These are phyloP conservation scores for Clarkia xantiana DNA, from an alignment of 345 rosid genomes.

Conservation along the genomic window DNA sequence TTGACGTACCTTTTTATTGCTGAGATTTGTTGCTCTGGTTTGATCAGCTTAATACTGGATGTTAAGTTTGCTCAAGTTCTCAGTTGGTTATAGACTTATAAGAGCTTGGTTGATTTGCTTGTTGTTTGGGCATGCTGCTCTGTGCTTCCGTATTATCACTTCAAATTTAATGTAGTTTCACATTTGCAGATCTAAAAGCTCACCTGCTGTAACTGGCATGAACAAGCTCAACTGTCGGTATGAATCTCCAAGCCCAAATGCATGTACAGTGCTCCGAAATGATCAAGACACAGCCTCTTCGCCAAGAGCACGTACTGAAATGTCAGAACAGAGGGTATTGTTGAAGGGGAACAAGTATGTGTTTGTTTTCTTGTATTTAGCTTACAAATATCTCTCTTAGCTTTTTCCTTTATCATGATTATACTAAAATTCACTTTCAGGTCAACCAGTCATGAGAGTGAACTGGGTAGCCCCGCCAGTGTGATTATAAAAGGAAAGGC, in stretches of 20 bases:
- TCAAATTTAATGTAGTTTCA: background rate
- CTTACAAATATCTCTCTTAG: background rate
- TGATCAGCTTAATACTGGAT: background rate
- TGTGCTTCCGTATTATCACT: background rate
- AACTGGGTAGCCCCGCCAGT: slow-evolving; percentile 37
- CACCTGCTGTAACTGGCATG: slow-evolving; percentile 40
- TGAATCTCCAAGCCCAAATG: slow-evolving; percentile 54
- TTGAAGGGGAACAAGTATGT: slow-evolving; percentile 63
- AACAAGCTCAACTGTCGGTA: slow-evolving; percentile 47
- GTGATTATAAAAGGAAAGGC: slow-evolving; percentile 45
- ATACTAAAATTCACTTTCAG: slow-evolving; percentile 17
- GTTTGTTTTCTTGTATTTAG: slow-evolving; percentile 7
- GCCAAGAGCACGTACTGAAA: slow-evolving; percentile 38
- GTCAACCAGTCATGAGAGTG: slow-evolving; percentile 43
- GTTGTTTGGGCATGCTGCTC: too few species aligned
- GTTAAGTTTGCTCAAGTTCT: background rate
- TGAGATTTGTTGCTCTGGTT: background rate
- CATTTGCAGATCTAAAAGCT: slow-evolving; percentile 53
- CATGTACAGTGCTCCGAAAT: slow-evolving; percentile 34
- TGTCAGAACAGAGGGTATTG: slow-evolving; percentile 39
- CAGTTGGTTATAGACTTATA: too few species aligned
- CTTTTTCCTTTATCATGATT: too few species aligned
- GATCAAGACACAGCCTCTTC: slow-evolving; percentile 43
- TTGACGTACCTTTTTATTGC: background rate
- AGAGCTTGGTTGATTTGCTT: too few species aligned